Conservation (phyloP, 805 yeast species). For the Lipomyces oligophaga region DNA sequence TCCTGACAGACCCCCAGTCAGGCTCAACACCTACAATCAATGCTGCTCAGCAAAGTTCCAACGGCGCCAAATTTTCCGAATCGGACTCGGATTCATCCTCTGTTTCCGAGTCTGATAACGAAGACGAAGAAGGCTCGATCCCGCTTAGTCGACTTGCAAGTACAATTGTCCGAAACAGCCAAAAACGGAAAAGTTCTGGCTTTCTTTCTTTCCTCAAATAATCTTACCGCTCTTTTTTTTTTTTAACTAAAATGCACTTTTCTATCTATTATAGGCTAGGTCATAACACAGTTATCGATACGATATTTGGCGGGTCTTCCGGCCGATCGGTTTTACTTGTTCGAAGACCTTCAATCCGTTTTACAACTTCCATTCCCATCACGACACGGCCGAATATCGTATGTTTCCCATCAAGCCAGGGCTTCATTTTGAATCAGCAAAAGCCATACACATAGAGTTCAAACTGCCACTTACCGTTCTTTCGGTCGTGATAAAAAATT, state of each 20-base stretch:
- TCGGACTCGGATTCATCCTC: conserved; percentile 2
- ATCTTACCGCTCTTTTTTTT: background rate
- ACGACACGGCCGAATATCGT: conserved; percentile 55
- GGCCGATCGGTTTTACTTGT: conserved; percentile 49
- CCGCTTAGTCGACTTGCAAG: conserved; percentile 22
- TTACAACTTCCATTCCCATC: conserved; percentile 48
- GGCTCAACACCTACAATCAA: background rate
- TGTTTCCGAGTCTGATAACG: conserved; percentile 4
- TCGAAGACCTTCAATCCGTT: conserved; percentile 46
- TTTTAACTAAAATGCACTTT: background rate
- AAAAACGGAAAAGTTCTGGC: conserved; percentile 18
- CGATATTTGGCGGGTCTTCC: conserved; percentile 34
- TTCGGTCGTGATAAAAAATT: conserved; percentile 57
- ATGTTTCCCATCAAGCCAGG: conserved; percentile 55
- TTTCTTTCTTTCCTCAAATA: conserved; percentile 15
- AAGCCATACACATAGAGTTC: too few species aligned
- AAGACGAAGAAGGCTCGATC: conserved; percentile 14
- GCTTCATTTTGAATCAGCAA: background rate
- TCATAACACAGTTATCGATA: conserved; percentile 17
- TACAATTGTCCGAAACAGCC: background rate
- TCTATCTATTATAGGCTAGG: background rate
- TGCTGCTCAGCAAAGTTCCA: background rate
- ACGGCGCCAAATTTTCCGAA: background rate
- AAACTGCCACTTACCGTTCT: conserved; percentile 36
- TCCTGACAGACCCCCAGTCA: too few species aligned